Evolutionary conservation across 2,329 filamentous ascomycete genomes (phyloP), one percentile per base, ranked within the genome.

Genomic region (Cercospora canescens): DNA sequence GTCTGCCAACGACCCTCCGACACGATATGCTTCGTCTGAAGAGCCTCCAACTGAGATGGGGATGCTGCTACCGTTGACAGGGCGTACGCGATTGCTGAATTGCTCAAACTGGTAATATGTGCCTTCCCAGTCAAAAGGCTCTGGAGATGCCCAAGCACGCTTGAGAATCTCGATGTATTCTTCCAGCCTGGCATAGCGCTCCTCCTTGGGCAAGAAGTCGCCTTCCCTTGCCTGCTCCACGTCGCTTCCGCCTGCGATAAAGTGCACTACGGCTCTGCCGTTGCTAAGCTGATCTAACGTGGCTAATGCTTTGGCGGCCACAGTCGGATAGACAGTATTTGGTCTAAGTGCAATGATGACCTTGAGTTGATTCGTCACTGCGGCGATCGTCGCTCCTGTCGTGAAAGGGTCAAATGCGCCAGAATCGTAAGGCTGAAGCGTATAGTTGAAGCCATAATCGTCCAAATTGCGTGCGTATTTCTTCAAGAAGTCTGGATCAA

Each of bases 101-200:
- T 83, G 76, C 73, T 86, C 87, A 81, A 89, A 88, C 62, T 82
- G 79, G 75, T 85, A 89, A 76, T 87, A 86, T 68, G 85, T 82
- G 58, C 85, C 82, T 2, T 87, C 83, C 86, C 86, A 88, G 77
- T 88, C 86, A 63, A 88, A 89, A 0, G 86, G 82, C 18, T 86
- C 85, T 0, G 79, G 59, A 0, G 86, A 87, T 21, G 80, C 72
- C 87, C 87, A 89, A 0, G 86, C 86, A 0, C 85, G 83, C 21
- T 84, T 81, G 2, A 88, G 80, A 70, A 89, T 89, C 67, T 80
- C 80, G 78, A 89, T 88, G 76, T 88, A 88, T 69, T 88, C 87
- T 73, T 88, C 86, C 6, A 87, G 78, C 0, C 87, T 83, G 9
- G 72, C 84, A 69, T 88, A 89, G 8, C 87, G 83, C 72, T 88